phyloP scores from a whole-genome alignment of 129 eudicot genomes.

The Kitagawia praeruptora region DNA sequence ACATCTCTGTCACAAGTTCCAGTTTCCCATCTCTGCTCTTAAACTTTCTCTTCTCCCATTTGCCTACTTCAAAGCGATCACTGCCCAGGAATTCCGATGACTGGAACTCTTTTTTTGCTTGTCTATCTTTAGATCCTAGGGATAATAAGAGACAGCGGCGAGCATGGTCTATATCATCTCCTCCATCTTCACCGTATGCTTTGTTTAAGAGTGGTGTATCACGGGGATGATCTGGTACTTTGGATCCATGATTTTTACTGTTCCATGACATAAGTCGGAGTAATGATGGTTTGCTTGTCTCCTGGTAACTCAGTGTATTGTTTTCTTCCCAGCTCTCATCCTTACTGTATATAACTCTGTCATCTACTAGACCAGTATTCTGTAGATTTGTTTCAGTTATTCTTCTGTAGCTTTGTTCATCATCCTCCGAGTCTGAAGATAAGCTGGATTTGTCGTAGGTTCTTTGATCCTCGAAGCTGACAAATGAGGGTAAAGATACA shows the following conservation, averaged over 20 bases:
- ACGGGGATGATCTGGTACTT: conserved; percentile 21
- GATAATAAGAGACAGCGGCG: conserved; percentile 33
- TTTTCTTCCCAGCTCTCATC: conserved; percentile 18
- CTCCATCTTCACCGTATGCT: conserved; percentile 30
- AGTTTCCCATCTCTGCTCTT: conserved; percentile 49
- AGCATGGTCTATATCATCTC: conserved; percentile 46
- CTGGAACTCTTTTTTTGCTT: conserved; percentile 12
- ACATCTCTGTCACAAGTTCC: conserved; percentile 41
- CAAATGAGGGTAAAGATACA: conserved; percentile 36
- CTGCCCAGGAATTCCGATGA: conserved; percentile 22
- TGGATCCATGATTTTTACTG: conserved; percentile 20
- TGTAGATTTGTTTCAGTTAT: conserved; percentile 23
- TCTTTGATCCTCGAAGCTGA: conserved; percentile 31
- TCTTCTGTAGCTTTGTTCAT: conserved; percentile 33
- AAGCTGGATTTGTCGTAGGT: conserved; percentile 21
- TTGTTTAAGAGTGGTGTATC: conserved; percentile 45
- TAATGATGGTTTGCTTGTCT: conserved; percentile 20
- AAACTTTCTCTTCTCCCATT: conserved; percentile 40
- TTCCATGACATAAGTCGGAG: conserved; percentile 39
- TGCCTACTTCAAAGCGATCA: conserved; percentile 49
- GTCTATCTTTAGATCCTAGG: conserved; percentile 18
- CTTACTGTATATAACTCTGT: conserved; percentile 16
- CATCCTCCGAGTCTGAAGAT: conserved; percentile 34
- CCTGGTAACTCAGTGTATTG: conserved; percentile 11
- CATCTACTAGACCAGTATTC: conserved; percentile 24